Conservation (phyloP, 1,284 basidiomycete species). For the Malassezia yamatoensis region DNA sequence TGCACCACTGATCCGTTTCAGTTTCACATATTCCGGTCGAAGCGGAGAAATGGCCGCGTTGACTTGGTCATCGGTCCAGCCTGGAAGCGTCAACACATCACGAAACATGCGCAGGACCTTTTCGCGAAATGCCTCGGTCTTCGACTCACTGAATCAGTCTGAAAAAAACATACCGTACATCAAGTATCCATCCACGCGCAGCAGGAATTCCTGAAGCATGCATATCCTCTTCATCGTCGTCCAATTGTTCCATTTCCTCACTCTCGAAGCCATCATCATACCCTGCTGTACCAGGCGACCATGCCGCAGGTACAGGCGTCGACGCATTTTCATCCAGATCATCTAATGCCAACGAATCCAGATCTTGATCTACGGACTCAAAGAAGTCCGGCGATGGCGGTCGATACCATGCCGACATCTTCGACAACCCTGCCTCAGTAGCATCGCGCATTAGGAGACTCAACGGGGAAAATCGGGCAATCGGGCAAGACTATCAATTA, state of each 20-base stretch:
- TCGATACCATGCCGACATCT: slow-evolving; percentile 11
- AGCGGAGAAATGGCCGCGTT: slow-evolving; percentile 27
- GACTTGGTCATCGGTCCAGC: slow-evolving; percentile 31
- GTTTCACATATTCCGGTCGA: slow-evolving; percentile 17
- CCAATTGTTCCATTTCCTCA: slow-evolving; percentile 25
- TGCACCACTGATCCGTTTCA: slow-evolving; percentile 41
- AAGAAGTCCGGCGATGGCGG: slow-evolving; percentile 11
- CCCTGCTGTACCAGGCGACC: slow-evolving; percentile 3
- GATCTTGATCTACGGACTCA: slow-evolving; percentile 10
- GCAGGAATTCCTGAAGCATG: slow-evolving; percentile 44
- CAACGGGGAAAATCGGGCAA: background rate
- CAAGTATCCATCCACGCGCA: slow-evolving; percentile 36
- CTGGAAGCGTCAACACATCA: slow-evolving; percentile 25
- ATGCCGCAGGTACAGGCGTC: background rate
- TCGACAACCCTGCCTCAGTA: background rate
- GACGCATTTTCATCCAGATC: background rate
- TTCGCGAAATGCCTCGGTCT: slow-evolving; percentile 25
- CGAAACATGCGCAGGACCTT: slow-evolving; percentile 34
- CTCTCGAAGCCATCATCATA: slow-evolving; percentile 18
- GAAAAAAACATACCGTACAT: slow-evolving; percentile 20
- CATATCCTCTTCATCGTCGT: slow-evolving; percentile 45
- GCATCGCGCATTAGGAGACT: background rate
- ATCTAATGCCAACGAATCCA: slow-evolving; percentile 10
- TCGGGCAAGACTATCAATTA: background rate
- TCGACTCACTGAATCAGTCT: slow-evolving; percentile 18